phyloP scores from a whole-genome alignment of 108 stramenopile species.

The Fragilariopsis cylindrus region DNA sequence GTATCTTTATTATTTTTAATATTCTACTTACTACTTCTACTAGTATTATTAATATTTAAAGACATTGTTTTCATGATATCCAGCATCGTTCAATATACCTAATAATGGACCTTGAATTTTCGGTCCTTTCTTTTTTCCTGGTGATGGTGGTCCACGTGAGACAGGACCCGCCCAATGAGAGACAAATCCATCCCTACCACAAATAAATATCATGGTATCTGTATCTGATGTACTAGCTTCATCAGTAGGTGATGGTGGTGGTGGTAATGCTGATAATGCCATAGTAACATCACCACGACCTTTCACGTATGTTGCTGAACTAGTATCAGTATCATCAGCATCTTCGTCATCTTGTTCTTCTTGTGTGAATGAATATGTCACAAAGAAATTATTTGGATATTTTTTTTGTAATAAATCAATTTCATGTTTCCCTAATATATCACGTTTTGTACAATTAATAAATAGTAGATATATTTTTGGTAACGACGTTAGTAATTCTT shows the following conservation, averaged over 20 bases:
- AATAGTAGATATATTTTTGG: neutral
- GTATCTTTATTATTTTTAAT: neutral
- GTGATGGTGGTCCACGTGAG: constrained; percentile 19
- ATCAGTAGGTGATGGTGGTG: neutral
- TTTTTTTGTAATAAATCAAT: constrained; percentile 20
- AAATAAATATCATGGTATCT: constrained; percentile 37
- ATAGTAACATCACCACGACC: neutral
- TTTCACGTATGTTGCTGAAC: no score
- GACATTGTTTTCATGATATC: constrained; percentile 28
- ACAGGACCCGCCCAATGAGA: constrained; percentile 35
- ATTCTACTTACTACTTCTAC: neutral
- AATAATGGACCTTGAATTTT: constrained; percentile 38
- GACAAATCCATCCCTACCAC: constrained; percentile 35
- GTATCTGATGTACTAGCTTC: neutral
- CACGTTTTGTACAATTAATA: neutral
- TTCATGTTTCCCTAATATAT: constrained; percentile 15
- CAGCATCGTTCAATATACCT: constrained; percentile 31
- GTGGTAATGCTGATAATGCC: neutral
- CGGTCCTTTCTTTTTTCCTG: constrained; percentile 32
- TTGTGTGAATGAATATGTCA: constrained; percentile 32
- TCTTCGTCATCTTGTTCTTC: neutral
- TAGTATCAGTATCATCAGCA: neutral
- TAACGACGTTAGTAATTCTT: no score
- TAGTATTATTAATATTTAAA: constrained; percentile 29
- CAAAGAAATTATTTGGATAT: constrained; percentile 27